A percentile compares a stretch with the other conserved stretches of the same genome.
Conservation (phyloP, 164 flowering plant genomes). For the Sextonia rubra region DNA sequence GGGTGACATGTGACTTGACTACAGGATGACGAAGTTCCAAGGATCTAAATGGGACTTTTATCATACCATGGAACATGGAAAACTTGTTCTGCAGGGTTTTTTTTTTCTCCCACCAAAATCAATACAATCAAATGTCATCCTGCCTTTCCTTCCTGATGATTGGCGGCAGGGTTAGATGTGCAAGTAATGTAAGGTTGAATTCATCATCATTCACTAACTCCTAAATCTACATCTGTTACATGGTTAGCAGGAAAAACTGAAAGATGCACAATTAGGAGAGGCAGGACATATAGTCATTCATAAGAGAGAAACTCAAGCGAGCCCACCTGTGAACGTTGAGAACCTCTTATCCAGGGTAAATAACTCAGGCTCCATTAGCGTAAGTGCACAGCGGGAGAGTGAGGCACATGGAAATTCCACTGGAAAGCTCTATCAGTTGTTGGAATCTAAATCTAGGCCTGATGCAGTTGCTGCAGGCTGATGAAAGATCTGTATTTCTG, state of each 20-base stretch:
- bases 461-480: constrained; percentile 89
- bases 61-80: too few relatives aligned
- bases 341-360: constrained; percentile 75
- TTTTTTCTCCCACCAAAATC: too few relatives aligned
- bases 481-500: constrained; percentile 1
- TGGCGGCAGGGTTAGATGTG: neutral
- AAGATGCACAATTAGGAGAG: constrained; percentile 28
- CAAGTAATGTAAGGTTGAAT: neutral
- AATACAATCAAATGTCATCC: too few relatives aligned
- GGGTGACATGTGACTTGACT: too few relatives aligned
- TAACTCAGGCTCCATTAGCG: constrained; percentile 31
- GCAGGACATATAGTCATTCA: constrained; percentile 21
- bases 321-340: constrained; percentile 43
- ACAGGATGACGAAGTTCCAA: too few relatives aligned
- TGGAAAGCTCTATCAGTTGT: constrained; percentile 76
- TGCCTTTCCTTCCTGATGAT: too few relatives aligned
- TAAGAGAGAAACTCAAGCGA: constrained; percentile 26
- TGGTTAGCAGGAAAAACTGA: constrained; percentile 54
- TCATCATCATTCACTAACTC: neutral
- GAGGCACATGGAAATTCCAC: constrained; percentile 44
- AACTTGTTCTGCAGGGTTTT: too few relatives aligned
- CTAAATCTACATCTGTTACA: neutral
- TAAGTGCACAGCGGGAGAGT: constrained; percentile 34
- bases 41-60: too few relatives aligned
- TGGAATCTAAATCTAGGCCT: constrained; percentile 63